phyloP scores from a whole-genome alignment of 2,329 filamentous ascomycete species.

The Aspergillus ustus region DNA sequence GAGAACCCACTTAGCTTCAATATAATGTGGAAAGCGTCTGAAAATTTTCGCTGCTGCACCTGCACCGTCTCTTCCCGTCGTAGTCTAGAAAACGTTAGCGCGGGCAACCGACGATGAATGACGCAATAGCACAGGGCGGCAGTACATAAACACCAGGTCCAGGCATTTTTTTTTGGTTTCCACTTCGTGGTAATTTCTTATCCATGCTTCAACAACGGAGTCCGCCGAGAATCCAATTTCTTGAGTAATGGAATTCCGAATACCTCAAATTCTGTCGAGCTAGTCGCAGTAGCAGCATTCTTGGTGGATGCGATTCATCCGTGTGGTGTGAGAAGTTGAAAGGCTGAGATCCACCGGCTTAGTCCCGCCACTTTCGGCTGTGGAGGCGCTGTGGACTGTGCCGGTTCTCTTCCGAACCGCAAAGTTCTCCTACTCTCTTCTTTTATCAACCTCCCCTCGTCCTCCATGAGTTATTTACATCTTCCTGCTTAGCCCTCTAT shows the following conservation, averaged over 20 bases:
- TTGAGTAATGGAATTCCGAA: background rate
- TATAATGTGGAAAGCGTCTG: background rate
- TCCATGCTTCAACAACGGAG: background rate
- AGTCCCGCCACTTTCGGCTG: background rate
- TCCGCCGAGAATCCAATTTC: background rate
- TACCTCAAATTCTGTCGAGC: background rate
- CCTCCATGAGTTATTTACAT: conserved; percentile 32
- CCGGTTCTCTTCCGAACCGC: background rate
- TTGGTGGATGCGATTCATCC: background rate
- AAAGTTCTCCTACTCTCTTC: background rate
- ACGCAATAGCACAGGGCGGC: background rate
- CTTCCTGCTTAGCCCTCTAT: background rate
- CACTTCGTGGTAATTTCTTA: background rate
- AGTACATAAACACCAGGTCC: background rate
- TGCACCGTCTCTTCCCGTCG: background rate
- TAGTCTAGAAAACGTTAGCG: background rate
- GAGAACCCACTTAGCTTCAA: background rate
- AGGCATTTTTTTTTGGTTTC: too few species aligned
- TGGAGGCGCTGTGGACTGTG: background rate
- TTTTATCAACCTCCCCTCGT: background rate
- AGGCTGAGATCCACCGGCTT: background rate
- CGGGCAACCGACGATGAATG: background rate
- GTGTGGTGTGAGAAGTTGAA: background rate
- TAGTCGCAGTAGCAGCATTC: background rate
- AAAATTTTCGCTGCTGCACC: background rate